Conservation (phyloP, 225 moss, liverwort and hornwort species). For the Straminergon stramineum region DNA sequence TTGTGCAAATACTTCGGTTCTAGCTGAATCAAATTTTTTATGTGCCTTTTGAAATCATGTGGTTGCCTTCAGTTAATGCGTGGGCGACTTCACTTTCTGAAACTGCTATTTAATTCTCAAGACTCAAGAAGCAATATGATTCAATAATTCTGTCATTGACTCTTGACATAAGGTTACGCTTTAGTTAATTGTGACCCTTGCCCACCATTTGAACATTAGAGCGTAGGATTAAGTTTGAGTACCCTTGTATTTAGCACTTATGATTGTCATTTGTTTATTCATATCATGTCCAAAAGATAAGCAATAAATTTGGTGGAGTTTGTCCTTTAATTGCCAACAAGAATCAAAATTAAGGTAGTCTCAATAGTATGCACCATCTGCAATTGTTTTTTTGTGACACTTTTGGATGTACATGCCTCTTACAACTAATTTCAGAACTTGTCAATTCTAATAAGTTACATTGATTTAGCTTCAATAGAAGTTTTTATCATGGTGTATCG, state of each 20-base stretch:
- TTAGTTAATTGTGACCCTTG: not conserved
- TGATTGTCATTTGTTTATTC: not conserved
- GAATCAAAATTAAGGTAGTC: not conserved
- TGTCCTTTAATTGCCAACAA: too few relatives aligned
- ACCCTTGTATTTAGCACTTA: not conserved
- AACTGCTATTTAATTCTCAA: not conserved
- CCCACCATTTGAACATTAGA: not conserved
- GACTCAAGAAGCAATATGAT: not conserved
- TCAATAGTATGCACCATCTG: too few relatives aligned
- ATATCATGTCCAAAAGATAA: not conserved
- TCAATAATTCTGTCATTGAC: not conserved
- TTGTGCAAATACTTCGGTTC: not conserved
- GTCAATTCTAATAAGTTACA: not conserved
- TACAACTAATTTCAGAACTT: not conserved
- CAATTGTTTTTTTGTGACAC: not conserved
- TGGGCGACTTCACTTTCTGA: not conserved
- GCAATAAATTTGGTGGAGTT: not conserved
- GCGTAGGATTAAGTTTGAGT: not conserved
- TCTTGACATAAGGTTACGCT: not conserved
- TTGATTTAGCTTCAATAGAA: not conserved
- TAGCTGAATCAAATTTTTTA: not conserved
- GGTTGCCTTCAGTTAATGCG: not conserved
- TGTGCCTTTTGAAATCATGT: not conserved
- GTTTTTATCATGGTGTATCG: not conserved
- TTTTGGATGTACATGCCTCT: not conserved